Base-by-base conservation (phyloP, 2,329 filamentous ascomycete genomes). In the Kalmusia sp. region DNA sequence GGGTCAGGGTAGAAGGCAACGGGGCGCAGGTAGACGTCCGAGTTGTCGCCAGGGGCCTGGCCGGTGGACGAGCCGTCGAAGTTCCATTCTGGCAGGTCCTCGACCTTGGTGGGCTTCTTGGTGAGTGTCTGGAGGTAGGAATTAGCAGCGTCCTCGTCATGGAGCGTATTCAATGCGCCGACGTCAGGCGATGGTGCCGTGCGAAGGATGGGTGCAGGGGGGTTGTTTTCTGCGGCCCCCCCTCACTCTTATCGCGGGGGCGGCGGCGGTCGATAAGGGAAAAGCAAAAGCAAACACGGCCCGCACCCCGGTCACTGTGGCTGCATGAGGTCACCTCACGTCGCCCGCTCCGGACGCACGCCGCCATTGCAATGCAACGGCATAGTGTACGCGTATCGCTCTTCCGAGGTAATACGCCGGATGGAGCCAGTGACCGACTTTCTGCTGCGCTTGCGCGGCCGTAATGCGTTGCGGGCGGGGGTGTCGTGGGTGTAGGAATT, bases 1-100 rank as follows among this genome's bases (percentile, higher is more conserved):
- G 93, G 93, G 63, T 96, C 92, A 66, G 92, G 90, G 86, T 86
- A 97, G 80, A 93, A 87, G 67, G 92, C 91, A 59, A 90, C 86
- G 54, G 93, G 93, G 74, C 91, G 89, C 67, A 98, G 91, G 86
- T 96, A 97, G 82, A 97, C 91, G 79, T 98, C 93, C 41, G 92
- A 96, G 87, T 98, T 95, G 78, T 96, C 90, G 70, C 93, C 92
- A 34, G 92, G 91, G 43, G 93, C 93, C 80, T 98, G 93, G 65
- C 85, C 88, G 65, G 92, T 97, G 12, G 92, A 96, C 52, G 92
- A 96, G 72, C 93, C 93, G 76, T 91, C 88, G 70, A 91, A 91
- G 80, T 90, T 91, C 88, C 88, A 91, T 79, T 91, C 87, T 68
- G 88, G 85, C 58, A 91, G 87, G 60, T 90, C 87, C 52, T 85